Base-by-base conservation (phyloP, 2,329 filamentous ascomycete genomes). In the Colletotrichum salicis region DNA sequence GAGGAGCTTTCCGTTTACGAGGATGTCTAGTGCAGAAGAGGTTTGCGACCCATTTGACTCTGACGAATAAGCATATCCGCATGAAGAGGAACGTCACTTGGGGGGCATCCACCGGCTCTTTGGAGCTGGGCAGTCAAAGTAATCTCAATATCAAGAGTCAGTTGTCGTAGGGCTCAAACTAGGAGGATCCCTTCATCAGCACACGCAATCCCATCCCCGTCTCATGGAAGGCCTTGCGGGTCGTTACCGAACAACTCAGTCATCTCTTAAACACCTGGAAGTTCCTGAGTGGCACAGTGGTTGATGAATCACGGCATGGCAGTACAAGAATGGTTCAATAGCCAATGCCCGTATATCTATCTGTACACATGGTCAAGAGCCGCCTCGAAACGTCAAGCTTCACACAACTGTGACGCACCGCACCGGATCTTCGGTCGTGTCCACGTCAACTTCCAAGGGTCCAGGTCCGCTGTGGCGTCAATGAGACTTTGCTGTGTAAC, bases 41-140 rank as follows among this genome's bases (percentile, higher is more conserved):
- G 33, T 24, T 59, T 59, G 7, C n/a, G 6, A 35, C 15, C 48
- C n/a, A 22, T 35, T 61, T 37, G 62, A 54, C 35, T 51, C 45
- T 48, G 63, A 51, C 67, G 66, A 70, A 70, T 66, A 56, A 61
- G 55, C 67, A 37, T 57, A 67, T 22, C 15, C 52, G 68, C 64
- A 63, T 63, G 57, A 58, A 58, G 29, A 54, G 31, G 57, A 58
- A 67, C 41, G 64, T 62, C 68, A 61, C 52, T 37, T 52, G 37
- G 22, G 57, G 37, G 31, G 27, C 57, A 60, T 31, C 45, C 55
- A 60, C 56, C 27, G 12, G 52, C 37, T 22, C 45, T 24, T 41
- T 27, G 31, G 24, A 64, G 31, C 27, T 67, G 48, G 35, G 48
- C 33, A 33, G 24, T 27, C 51, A 29, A 35, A 22, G 57, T 33